phyloP scores from a whole-genome alignment of 441 rosid species.

The Jatropha podagrica region DNA sequence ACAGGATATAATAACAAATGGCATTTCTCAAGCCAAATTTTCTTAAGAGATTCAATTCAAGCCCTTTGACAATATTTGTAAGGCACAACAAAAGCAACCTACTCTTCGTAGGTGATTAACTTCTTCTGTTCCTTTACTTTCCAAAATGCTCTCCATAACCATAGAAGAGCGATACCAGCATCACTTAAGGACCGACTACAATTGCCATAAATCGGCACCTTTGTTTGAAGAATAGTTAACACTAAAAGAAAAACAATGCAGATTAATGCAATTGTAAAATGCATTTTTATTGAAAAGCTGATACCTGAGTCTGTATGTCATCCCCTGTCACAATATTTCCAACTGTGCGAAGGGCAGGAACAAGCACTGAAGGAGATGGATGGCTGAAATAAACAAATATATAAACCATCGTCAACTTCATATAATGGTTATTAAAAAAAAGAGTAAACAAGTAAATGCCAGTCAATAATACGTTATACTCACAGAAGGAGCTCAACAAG shows the following conservation, averaged over 20 bases:
- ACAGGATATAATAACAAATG: background rate
- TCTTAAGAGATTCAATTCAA: no score
- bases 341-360: slow-evolving; percentile 75
- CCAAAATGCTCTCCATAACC: background rate
- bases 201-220: background rate
- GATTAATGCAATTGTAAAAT: background rate
- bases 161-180: background rate
- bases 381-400: slow-evolving; percentile 41
- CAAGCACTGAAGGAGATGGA: slow-evolving; percentile 67
- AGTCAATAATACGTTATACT: slow-evolving; percentile 25
- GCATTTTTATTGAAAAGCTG: background rate
- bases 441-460: background rate
- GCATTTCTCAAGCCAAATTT: background rate
- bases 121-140: background rate
- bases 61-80: no score
- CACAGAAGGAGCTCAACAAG: slow-evolving; percentile 64
- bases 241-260: background rate
- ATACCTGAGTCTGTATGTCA: slow-evolving; percentile 68
- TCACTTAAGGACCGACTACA: background rate
- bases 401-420: background rate
- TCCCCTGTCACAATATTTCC: slow-evolving; percentile 82
- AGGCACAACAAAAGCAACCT: background rate
- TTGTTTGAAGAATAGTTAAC: background rate
- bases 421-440: background rate
- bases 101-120: background rate